Evolutionary conservation across 495 filamentous ascomycete genomes (phyloP).

Genomic region (Xylaria flabelliformis): DNA sequence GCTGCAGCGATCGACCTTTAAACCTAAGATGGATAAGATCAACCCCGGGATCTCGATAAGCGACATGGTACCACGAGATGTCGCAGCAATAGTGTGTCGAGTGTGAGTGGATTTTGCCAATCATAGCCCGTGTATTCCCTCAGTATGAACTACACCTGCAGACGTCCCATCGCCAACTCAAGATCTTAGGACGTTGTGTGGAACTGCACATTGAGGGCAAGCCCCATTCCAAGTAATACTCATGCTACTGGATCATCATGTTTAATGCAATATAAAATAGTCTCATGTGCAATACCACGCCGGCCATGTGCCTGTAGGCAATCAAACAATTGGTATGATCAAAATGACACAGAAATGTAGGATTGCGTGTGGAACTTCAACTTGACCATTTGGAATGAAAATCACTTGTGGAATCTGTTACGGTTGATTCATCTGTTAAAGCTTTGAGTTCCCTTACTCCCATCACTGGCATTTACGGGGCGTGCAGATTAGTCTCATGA

Average conservation of each 20-base stretch:
- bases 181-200: neutral
- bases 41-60: neutral
- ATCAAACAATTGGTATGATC: neutral
- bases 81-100: constrained; percentile 8
- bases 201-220: neutral
- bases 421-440: neutral
- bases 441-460: neutral
- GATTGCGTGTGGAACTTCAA: neutral
- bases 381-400: constrained; percentile 6
- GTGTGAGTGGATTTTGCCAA: neutral
- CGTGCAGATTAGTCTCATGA: no score
- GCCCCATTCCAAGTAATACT: neutral
- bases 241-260: neutral
- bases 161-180: neutral
- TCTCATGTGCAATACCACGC: neutral
- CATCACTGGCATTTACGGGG: neutral
- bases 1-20: neutral
- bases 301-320: neutral
- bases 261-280: neutral
- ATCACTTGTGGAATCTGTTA: neutral
- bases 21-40: neutral
- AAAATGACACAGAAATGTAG: neutral
- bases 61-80: neutral
- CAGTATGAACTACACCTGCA: neutral
- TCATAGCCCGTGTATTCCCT: neutral